Conservation (phyloP, 371 early-diverging fungal genomes). For the Syncephalis fuscata region DNA sequence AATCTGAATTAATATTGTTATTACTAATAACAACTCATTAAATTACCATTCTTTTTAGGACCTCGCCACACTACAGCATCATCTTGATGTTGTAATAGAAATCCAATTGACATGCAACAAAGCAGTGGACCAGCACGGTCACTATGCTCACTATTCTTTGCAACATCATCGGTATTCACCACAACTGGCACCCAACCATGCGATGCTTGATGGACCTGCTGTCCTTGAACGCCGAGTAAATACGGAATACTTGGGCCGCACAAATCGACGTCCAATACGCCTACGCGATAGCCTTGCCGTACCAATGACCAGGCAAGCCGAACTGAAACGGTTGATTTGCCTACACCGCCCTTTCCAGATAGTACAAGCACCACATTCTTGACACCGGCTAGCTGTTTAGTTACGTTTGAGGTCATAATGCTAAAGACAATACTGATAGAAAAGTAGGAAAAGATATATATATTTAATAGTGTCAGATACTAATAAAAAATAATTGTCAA, state of each 20-base stretch:
- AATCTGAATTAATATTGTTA: neutral
- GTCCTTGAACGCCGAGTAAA: conserved; percentile 64
- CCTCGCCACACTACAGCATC: conserved; percentile 94
- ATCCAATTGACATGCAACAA: conserved; percentile 77
- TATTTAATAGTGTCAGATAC: too few relatives aligned
- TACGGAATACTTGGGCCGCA: conserved; percentile 84
- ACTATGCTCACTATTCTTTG: conserved; percentile 16
- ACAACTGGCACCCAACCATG: conserved; percentile 24
- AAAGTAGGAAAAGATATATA: too few relatives aligned
- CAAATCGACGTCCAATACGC: conserved; percentile 87
- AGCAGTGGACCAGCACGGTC: conserved; percentile 4
- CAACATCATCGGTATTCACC: conserved; percentile 44
- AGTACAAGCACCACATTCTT: conserved; percentile 68
- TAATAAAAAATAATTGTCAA: too few relatives aligned
- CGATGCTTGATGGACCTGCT: conserved; percentile 56
- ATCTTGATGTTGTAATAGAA: conserved; percentile 58
- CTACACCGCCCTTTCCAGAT: conserved; percentile 95
- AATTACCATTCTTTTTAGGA: conserved; percentile 69
- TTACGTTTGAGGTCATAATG: neutral
- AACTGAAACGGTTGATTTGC: conserved; percentile 61
- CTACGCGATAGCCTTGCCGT: conserved; percentile 35
- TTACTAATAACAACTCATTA: neutral
- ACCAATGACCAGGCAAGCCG: conserved; percentile 43
- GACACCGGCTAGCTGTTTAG: conserved; percentile 17
- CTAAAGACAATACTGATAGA: too few relatives aligned